These are phyloP conservation scores for Sonneratia alba DNA, from an alignment of 345 rosid species.

Conservation along the genomic window DNA sequence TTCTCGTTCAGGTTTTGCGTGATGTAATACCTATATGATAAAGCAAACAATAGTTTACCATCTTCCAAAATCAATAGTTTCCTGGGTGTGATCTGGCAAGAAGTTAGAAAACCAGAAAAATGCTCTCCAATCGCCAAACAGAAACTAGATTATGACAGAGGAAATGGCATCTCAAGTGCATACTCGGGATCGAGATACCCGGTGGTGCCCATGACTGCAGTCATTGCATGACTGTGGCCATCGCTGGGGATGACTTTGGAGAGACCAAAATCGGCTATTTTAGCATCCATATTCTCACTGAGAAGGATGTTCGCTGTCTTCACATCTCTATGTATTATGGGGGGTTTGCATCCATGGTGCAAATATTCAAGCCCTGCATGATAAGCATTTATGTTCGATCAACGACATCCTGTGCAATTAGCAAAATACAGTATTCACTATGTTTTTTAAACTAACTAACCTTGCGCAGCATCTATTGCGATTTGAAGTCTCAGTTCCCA, in stretches of 20 bases:
- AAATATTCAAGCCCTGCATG: constrained; percentile 24
- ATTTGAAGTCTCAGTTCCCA: constrained; percentile 53
- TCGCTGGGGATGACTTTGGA: constrained; percentile 9
- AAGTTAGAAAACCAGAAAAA: not conserved
- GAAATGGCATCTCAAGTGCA: not conserved
- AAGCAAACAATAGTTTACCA: not conserved
- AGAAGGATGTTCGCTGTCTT: constrained; percentile 26
- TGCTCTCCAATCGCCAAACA: not conserved
- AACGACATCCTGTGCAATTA: too few relatives aligned
- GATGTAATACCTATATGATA: constrained; percentile 6
- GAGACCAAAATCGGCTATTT: constrained; percentile 16
- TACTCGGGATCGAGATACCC: constrained; percentile 17
- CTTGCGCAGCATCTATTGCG: constrained; percentile 54
- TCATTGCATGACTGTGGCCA: not conserved
- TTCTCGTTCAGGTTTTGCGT: constrained; percentile 10
- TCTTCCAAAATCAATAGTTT: too few relatives aligned
- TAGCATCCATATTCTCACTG: constrained; percentile 11
- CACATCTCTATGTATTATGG: constrained; percentile 19
- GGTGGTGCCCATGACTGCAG: constrained; percentile 14
- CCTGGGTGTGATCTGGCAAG: not conserved
- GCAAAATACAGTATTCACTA: not conserved
- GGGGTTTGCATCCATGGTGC: constrained; percentile 26
- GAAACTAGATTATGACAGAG: not conserved
- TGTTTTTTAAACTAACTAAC: constrained; percentile 13
- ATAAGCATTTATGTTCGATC: not conserved